Evolutionary conservation across 352 stramenopile species (phyloP), one percentile per base, ranked within the genome.

Genomic region (Globisporangium mamillatum): DNA sequence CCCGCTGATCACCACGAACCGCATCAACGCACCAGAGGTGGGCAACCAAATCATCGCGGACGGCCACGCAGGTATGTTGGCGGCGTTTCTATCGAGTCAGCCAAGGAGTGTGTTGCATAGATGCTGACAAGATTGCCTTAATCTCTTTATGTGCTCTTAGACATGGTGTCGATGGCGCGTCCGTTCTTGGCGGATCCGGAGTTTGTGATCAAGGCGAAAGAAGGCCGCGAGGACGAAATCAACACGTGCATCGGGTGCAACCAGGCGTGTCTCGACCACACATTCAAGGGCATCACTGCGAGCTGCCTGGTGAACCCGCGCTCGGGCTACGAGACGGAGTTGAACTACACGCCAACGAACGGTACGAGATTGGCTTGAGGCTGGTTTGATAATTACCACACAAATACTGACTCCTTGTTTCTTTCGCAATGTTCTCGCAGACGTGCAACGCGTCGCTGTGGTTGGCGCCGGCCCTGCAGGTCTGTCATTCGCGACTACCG

Each of bases 171-270:
- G 12, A 93, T 93, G 86, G 86, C 86, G 18, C 78, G 97, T 61
- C 96, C 95, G 44, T 98, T 99, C 64, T 77, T 99, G 27, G 97
- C 97, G 3, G 97, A 99, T 78, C 92, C 96, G 0, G 82, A 98
- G 46, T 95, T 99, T 69, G 81, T 99, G 1, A 73, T 81, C 6
- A 99, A 99, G 80, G 91, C 94, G 20, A 79, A 88, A 70, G 81
- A 98, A 66, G 85, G 86, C 25, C 73, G 86, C 67, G 86, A 90
- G 25, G 84, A 98, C 46, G 93, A 98, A 65, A 99, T 99, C 72
- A 99, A 99, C 76, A 99, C 97, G 24, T 99, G 97, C 78, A 99
- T 99, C 72, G 97, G 83, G n/a, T 97, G 91, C 73, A 97, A 97
- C 70, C 90, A 97, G 67, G 97, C 97, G 16, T 99, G 97, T 79